phyloP scores from a whole-genome alignment of 768 basidiomycete species.

The Gautieria morchelliformis region DNA sequence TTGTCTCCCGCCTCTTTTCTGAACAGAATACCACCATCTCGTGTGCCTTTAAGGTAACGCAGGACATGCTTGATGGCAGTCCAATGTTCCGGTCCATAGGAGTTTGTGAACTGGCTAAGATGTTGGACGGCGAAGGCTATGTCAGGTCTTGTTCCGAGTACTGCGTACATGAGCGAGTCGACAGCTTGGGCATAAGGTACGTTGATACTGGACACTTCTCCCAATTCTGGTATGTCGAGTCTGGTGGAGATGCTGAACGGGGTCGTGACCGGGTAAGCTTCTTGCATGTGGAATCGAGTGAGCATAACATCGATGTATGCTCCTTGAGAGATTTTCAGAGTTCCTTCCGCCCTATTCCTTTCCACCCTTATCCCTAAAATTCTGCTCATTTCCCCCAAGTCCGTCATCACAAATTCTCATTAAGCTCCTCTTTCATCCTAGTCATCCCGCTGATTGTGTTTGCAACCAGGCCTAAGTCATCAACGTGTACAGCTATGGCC shows the following conservation, averaged over 20 bases:
- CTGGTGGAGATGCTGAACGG: slow-evolving; percentile 9
- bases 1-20: background rate
- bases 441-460: slow-evolving; percentile 3
- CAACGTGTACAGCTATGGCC: slow-evolving; percentile 22
- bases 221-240: background rate
- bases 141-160: slow-evolving; percentile 24
- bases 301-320: slow-evolving; percentile 9
- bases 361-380: slow-evolving; percentile 29
- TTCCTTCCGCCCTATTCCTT: slow-evolving; percentile 10
- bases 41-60: slow-evolving; percentile 22
- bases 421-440: slow-evolving; percentile 8
- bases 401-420: slow-evolving; percentile 23
- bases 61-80: slow-evolving; percentile 18
- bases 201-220: background rate
- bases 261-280: slow-evolving; percentile 3
- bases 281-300: slow-evolving; percentile 3
- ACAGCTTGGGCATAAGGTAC: slow-evolving; percentile 18
- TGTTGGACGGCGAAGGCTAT: slow-evolving; percentile 19
- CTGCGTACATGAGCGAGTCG: slow-evolving; percentile 23
- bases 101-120: slow-evolving; percentile 17
- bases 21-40: slow-evolving; percentile 6
- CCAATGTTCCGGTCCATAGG: slow-evolving; percentile 17
- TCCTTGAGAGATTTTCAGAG: slow-evolving; percentile 5
- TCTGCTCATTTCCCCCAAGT: slow-evolving; percentile 23
- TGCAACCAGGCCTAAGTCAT: slow-evolving; percentile 18